Evolutionary conservation across 345 rosid genomes (phyloP), one percentile per base, ranked within the genome.

Genomic region (Microcos paniculata): DNA sequence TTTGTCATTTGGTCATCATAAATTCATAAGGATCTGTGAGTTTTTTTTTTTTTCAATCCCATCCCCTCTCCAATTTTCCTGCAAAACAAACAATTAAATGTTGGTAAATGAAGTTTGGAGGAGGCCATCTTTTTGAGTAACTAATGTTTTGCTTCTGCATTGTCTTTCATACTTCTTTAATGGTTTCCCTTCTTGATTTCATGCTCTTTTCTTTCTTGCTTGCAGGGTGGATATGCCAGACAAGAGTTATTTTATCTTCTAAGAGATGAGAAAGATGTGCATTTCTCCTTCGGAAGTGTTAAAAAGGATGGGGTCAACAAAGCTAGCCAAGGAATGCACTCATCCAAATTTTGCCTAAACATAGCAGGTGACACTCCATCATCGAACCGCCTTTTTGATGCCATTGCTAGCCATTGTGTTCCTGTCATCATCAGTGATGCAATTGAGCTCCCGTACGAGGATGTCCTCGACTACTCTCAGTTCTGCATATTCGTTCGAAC

Each of bases 281-380:
- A 94, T 74, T 96, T 96, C 80, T 80, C 93, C 23, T 94, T 90
- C 3, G 99, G 98, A 9, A 96, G 87, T 70, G 91, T 93, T 31
- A 86, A 75, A 45, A 90, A 85, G 24, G 84, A 88, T 62, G 99
- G 99, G 59, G 48, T 92, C 63, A 77, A 24, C 59, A 83, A 87
- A 85, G 97, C 98, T 28, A 82, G 90, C 18, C 75, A 63, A 30
- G 99, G 99, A 15, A 96, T 96, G 99, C 89, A 83, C 76, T 72
- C 87, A 6, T 94, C 97, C 16, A 96, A 94, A 79, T 96, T 96
- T 73, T 96, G 99, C 71, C 97, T 94, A 80, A 94, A 92, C 84
- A 90, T 96, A 23, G 99, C 98, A 7, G 98, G 99, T 0, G 99
- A 96, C 74, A 96, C 99, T 7, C 99, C 99, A 5, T 96, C 97